A percentile compares a stretch with the other conserved stretches of the same genome.
phyloP scores from a whole-genome alignment of 345 rosid species.

The Camelina sativa region DNA sequence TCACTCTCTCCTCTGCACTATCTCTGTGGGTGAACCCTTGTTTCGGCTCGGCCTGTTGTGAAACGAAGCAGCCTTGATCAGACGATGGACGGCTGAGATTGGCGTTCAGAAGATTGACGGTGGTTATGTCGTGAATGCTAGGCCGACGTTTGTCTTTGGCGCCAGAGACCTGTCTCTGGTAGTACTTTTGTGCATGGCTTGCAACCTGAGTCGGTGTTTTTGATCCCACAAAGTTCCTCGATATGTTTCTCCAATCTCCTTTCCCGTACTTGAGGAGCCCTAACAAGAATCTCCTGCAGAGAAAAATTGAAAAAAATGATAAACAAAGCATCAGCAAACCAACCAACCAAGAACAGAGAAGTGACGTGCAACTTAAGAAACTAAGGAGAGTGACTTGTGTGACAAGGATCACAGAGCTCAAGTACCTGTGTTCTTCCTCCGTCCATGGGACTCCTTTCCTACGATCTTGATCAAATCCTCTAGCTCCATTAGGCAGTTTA shows the following conservation, averaged over 20 bases:
- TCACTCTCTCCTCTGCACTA: constrained; percentile 32
- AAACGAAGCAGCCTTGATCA: constrained; percentile 26
- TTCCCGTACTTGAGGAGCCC: constrained; percentile 94
- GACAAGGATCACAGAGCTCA: not conserved
- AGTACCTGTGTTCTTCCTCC: constrained; percentile 95
- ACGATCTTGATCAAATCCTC: constrained; percentile 69
- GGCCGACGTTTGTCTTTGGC: constrained; percentile 94
- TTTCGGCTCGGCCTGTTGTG: constrained; percentile 7
- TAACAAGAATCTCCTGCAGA: constrained; percentile 76
- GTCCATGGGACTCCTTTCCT: constrained; percentile 99
- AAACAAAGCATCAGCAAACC: constrained; percentile 13
- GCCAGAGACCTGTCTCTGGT: constrained; percentile 84
- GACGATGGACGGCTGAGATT: constrained; percentile 49
- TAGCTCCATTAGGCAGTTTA: constrained; percentile 38
- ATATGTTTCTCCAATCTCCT: constrained; percentile 98
- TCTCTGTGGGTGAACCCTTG: constrained; percentile 28
- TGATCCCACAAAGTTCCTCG: constrained; percentile 83
- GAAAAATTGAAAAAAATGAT: not conserved
- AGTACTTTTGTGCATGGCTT: constrained; percentile 98
- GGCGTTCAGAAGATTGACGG: constrained; percentile 64
- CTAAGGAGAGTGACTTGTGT: constrained; percentile 6
- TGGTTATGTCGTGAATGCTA: constrained; percentile 97
- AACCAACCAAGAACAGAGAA: constrained; percentile 10
- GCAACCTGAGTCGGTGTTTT: constrained; percentile 98
- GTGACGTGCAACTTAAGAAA: constrained; percentile 15